A percentile compares a stretch with the other conserved stretches of the same genome.
These are phyloP conservation scores for Penicillium arizonense DNA, from an alignment of 495 filamentous ascomycete genomes.

Conservation along the genomic window DNA sequence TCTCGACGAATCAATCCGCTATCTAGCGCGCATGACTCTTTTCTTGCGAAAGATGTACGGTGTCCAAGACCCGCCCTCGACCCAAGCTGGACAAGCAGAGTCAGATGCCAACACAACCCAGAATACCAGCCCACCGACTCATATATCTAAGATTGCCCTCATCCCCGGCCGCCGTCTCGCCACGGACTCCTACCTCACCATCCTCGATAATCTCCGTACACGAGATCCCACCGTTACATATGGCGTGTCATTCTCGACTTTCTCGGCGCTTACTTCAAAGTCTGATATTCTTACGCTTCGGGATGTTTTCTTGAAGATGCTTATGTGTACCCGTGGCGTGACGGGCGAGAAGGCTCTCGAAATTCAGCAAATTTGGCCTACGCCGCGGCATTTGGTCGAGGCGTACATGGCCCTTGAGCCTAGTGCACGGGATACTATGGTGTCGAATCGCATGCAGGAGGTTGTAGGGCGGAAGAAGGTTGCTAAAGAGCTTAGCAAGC, in stretches of 20 bases:
- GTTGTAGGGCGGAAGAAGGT: constrained; percentile 70
- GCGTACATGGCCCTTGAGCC: constrained; percentile 59
- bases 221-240: constrained; percentile 50
- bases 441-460: constrained; percentile 50
- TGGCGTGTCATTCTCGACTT: constrained; percentile 70
- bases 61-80: constrained; percentile 27
- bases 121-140: not conserved
- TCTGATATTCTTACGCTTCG: constrained; percentile 69
- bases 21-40: constrained; percentile 72
- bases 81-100: not conserved
- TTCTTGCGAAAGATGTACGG: constrained; percentile 67
- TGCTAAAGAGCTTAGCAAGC: constrained; percentile 59
- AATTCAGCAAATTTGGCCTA: constrained; percentile 74
- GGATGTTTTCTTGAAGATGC: constrained; percentile 80
- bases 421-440: constrained; percentile 48
- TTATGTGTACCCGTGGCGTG: constrained; percentile 80
- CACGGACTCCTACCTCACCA: constrained; percentile 65
- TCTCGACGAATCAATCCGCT: constrained; percentile 78
- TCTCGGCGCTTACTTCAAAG: constrained; percentile 70
- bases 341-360: constrained; percentile 79
- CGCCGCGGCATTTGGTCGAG: constrained; percentile 65
- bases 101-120: constrained; percentile 6
- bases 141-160: constrained; percentile 31
- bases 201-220: constrained; percentile 56
- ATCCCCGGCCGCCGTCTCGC: constrained; percentile 65